Conservation (phyloP, 768 basidiomycete genomes). For the Termitomyces sp. region DNA sequence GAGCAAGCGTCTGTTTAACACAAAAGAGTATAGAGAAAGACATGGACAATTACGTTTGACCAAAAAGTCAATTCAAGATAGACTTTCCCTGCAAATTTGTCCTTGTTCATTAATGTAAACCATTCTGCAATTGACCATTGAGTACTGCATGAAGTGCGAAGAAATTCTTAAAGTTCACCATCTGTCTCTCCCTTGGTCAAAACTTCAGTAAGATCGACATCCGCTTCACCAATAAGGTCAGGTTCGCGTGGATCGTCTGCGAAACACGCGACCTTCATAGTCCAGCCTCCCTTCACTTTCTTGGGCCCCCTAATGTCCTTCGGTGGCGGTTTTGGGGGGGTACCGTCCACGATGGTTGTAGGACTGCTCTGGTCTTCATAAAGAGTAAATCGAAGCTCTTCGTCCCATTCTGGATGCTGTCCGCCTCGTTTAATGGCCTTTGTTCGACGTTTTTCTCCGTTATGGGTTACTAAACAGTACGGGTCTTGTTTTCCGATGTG, state of each 20-base stretch:
- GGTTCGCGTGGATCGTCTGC: constrained; percentile 96
- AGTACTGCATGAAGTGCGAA: background rate
- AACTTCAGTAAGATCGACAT: constrained; percentile 84
- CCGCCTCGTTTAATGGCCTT: constrained; percentile 95
- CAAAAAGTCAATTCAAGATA: constrained; percentile 97
- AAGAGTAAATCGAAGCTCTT: constrained; percentile 90
- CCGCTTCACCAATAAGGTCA: constrained; percentile 88
- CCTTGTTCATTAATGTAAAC: constrained; percentile 87
- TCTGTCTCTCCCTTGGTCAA: constrained; percentile 95
- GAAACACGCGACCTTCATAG: constrained; percentile 80
- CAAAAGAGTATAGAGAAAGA: background rate
- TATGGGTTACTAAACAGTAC: constrained; percentile 76
- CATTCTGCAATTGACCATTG: constrained; percentile 55
- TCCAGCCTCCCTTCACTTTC: constrained; percentile 65
- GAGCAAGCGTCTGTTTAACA: background rate
- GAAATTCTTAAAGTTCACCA: constrained; percentile 47
- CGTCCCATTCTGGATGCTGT: constrained; percentile 99
- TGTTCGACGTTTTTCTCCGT: constrained; percentile 81
- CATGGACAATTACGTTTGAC: constrained; percentile 69
- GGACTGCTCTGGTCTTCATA: constrained; percentile 64
- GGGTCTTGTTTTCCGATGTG: constrained; percentile 98
- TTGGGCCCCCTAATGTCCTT: constrained; percentile 42
- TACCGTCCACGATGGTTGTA: constrained; percentile 33
- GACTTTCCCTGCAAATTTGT: constrained; percentile 92
- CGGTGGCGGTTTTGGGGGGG: constrained; percentile 67